A percentile compares a stretch with the other conserved stretches of the same genome.
These are phyloP conservation scores for Erodium maritimum DNA, from an alignment of 345 rosid species.

Conservation along the genomic window DNA sequence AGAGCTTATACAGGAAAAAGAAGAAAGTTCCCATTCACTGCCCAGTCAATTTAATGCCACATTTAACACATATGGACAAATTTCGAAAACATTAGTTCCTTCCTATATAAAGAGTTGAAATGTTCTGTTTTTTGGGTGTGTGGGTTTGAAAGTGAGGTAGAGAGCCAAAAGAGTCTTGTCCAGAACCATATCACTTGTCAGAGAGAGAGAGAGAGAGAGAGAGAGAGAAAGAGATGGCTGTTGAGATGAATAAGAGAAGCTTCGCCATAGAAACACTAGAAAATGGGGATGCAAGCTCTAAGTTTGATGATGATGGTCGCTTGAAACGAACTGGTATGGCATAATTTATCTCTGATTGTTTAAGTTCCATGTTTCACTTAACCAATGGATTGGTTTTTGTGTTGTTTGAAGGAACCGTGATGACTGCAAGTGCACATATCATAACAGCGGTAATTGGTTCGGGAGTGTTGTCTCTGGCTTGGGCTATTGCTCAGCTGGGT, in stretches of 20 bases:
- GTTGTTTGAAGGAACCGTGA: constrained; percentile 2
- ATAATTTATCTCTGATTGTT: not conserved
- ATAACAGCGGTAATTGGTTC: constrained; percentile 6
- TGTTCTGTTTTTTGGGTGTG: too few species aligned
- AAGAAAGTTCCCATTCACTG: too few species aligned
- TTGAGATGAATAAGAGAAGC: not conserved
- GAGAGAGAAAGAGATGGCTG: not conserved
- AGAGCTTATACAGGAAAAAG: too few species aligned
- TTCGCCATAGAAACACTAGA: not conserved
- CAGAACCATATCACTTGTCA: not conserved
- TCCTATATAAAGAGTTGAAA: not conserved
- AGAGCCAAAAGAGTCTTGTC: not conserved
- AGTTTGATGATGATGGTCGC: not conserved
- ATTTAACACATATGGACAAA: too few species aligned
- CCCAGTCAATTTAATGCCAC: not conserved
- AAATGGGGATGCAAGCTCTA: not conserved
- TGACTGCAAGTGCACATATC: constrained; percentile 4
- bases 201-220: not conserved
- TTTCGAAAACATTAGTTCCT: not conserved
- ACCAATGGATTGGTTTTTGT: not conserved
- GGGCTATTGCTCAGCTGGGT: constrained; percentile 7
- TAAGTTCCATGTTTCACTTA: not conserved
- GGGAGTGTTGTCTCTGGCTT: constrained; percentile 5
- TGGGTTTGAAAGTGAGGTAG: too few species aligned
- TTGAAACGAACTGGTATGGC: not conserved